Conservation (phyloP, 179 eudicot species). For the Carnegiea gigantea region DNA sequence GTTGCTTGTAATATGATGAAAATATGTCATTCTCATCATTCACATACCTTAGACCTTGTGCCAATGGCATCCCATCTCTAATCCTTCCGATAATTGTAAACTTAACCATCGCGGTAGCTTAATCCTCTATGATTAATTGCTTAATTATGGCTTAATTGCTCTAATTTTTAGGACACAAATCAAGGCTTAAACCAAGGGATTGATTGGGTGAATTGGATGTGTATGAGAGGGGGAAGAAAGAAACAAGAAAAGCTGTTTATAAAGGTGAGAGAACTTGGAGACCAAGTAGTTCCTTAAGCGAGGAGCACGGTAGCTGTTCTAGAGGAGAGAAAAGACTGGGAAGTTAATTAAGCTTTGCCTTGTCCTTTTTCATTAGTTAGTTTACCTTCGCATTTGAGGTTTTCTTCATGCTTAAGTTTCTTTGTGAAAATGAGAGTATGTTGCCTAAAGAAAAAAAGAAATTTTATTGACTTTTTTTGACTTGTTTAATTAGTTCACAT, state of each 20-base stretch:
- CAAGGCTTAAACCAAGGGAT: not conserved
- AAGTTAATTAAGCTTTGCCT: not conserved
- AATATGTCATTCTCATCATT: conserved; percentile 30
- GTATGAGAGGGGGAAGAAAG: not conserved
- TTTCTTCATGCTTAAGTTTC: conserved; percentile 1
- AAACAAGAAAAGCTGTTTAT: not conserved
- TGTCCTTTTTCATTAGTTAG: not conserved
- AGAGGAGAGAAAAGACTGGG: not conserved
- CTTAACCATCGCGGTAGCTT: conserved; percentile 37
- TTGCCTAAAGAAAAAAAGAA: too few relatives aligned
- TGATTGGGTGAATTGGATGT: not conserved
- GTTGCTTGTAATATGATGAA: conserved; percentile 36
- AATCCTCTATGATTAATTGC: not conserved
- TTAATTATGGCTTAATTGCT: conserved; percentile 5
- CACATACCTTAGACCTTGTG: conserved; percentile 42
- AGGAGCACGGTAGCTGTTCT: not conserved
- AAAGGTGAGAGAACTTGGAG: conserved; percentile 20
- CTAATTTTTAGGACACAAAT: not conserved
- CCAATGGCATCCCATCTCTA: conserved; percentile 51
- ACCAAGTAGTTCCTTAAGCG: conserved; percentile 23
- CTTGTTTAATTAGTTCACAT: not conserved
- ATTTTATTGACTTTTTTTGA: not conserved
- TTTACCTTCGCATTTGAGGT: not conserved
- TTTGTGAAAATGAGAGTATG: not conserved
- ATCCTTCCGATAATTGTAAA: conserved; percentile 51